Evolutionary conservation across 1,284 basidiomycete species (phyloP), one percentile per base, ranked within the genome.

Genomic region (Pterulicium gracile): DNA sequence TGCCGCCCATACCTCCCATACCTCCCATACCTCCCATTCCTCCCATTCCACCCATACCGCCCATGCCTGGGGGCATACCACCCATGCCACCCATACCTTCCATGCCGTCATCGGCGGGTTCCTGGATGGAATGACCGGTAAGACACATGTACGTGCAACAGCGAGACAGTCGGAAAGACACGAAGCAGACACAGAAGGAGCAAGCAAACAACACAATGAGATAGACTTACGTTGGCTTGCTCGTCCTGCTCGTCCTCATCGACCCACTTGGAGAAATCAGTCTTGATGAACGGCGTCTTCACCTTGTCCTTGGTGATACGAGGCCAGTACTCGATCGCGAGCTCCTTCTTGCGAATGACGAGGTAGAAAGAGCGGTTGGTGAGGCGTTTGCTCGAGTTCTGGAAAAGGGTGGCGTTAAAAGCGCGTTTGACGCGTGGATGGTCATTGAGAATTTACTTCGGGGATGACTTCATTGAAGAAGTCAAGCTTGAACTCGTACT

Each of bases 191-290:
- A n/a, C n/a, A n/a, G n/a, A n/a, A n/a, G n/a, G n/a, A n/a, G n/a
- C 67, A 2, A 55, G 60, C 66, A 73, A 69, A 7, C 69, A 66
- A 21, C 58, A 67, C 62, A 21, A 67, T 69, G 14, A 65, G 66
- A 60, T 74, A 68, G 4, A 65, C 72, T 15, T 60, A 65, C 57
- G 63, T 63, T 45, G 61, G 59, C 47, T 62, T 65, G 24, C 62
- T 47, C 83, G 24, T 89, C 85, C 67, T 96, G 92, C 64, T 96
- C 92, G 59, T 96, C 92, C 69, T 96, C 92, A 60, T 95, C 92
- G 44, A 87, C 85, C 91, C 91, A 96, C 67, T 88, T 93, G 58
- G 72, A 70, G 62, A 93, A 95, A 65, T 95, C 89, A 43, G 90
- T 93, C 74, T 91, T 93, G 63, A 94, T 68, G 67, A 79, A 93